Conservation (phyloP, 768 basidiomycete species). For the Heimioporus sp. region DNA sequence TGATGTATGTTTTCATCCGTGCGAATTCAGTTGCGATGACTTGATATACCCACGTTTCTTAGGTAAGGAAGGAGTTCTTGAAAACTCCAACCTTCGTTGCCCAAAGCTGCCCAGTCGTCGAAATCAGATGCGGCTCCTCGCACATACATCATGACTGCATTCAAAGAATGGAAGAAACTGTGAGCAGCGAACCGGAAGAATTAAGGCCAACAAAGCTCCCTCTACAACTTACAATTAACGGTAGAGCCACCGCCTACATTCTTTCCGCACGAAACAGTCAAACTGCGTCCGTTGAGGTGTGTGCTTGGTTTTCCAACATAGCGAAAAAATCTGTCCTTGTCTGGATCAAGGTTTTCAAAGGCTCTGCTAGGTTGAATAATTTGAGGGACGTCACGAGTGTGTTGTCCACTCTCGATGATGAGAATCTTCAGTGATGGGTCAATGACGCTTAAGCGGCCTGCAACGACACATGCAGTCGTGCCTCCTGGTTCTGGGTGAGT, state of each 20-base stretch:
- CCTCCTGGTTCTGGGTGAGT: slow-evolving; percentile 34
- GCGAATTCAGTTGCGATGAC: no score
- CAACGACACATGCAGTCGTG: slow-evolving; percentile 55
- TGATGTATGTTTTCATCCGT: no score
- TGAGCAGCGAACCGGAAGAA: no score
- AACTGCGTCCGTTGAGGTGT: slow-evolving; percentile 43
- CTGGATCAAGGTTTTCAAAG: no score
- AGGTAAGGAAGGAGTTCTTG: slow-evolving; percentile 55
- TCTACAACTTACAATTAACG: slow-evolving; percentile 49
- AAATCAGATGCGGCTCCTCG: slow-evolving; percentile 62
- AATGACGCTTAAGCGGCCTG: slow-evolving; percentile 48
- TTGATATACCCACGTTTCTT: slow-evolving; percentile 33
- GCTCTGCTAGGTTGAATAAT: slow-evolving; percentile 46
- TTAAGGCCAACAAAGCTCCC: no score
- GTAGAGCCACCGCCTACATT: slow-evolving; percentile 62
- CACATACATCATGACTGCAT: slow-evolving; percentile 48
- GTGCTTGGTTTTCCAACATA: slow-evolving; percentile 5
- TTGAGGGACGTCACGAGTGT: slow-evolving; percentile 41
- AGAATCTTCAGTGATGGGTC: slow-evolving; percentile 57
- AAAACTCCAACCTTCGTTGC: slow-evolving; percentile 62
- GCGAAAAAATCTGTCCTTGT: no score
- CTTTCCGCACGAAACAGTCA: slow-evolving; percentile 44
- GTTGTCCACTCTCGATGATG: slow-evolving; percentile 57
- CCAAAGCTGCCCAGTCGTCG: slow-evolving; percentile 53
- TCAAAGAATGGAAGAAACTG: not conserved